phyloP scores from a whole-genome alignment of 1,284 basidiomycete species.

The Fistulinella cinereoalba region DNA sequence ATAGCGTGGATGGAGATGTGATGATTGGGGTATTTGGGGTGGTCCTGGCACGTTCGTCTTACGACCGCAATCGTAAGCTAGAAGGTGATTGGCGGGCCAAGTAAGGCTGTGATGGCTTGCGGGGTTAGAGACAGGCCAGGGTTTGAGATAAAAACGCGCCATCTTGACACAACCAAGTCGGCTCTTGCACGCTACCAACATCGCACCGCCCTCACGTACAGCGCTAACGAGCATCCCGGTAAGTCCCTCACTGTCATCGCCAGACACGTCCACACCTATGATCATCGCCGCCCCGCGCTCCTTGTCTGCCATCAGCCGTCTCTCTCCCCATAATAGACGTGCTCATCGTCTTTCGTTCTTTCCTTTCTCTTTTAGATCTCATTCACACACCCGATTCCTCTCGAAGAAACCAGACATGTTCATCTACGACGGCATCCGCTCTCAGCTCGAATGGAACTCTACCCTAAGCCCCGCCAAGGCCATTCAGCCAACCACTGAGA shows the following conservation, averaged over 20 bases:
- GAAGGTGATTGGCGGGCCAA: slow-evolving; percentile 10
- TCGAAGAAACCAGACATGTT: slow-evolving; percentile 40
- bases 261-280: slow-evolving; percentile 3
- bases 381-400: slow-evolving; percentile 9
- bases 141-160: slow-evolving; percentile 16
- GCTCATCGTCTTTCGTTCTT: slow-evolving; percentile 12
- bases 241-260: slow-evolving; percentile 11
- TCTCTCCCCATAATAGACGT: slow-evolving; percentile 4
- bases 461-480: slow-evolving; percentile 71
- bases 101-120: too few species aligned
- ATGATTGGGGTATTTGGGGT: too few species aligned
- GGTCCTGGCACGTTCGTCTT: slow-evolving; percentile 28
- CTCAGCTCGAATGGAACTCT: slow-evolving; percentile 91
- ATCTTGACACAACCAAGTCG: not conserved
- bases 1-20: not conserved
- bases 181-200: slow-evolving; percentile 8
- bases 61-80: not conserved
- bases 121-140: not conserved
- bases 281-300: slow-evolving; percentile 6
- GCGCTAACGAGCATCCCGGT: slow-evolving; percentile 12
- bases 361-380: not conserved
- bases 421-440: slow-evolving; percentile 57
- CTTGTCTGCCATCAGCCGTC: slow-evolving; percentile 17
- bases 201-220: slow-evolving; percentile 7
- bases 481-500: slow-evolving; percentile 67